Evolutionary conservation across 805 yeast genomes (phyloP), one percentile per base, ranked within the genome.

Genomic region (Metschnikowia reukaufii): DNA sequence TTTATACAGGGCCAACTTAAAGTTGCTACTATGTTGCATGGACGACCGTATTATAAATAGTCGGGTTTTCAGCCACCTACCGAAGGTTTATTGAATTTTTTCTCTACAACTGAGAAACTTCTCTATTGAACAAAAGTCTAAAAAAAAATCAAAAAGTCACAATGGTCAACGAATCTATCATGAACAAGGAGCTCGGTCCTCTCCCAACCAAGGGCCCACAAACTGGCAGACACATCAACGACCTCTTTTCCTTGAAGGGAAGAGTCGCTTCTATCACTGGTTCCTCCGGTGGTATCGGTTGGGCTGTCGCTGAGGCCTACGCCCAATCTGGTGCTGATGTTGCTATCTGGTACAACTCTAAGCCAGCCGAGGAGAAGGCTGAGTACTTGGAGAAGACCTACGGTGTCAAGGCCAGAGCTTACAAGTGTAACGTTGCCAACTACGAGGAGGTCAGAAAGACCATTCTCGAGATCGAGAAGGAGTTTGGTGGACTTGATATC

Each of bases 281-380:
- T 38, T 86, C 88, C 10, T 83, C 91, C 15, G 75, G 85, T 38
- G 96, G 96, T 29, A 88, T 88, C 54, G 96, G 96, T 13, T 78
- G 66, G 56, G 88, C 87, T 4, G 86, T 86, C 30, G 95, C 95
- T 36, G 86, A 82, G 64, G 91, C 89, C 2, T 87, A 74, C 59
- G 86, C 90, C 41, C 92, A 87, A 68, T 92, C 92, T 4, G 96
- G 96, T 42, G 96, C 95, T 8, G 85, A 85, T 52, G 79, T 89
- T 29, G 88, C 88, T 39, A 73, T 83, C 56, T 81, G 86, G 77
- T 72, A 72, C 61, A 72, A 72, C 81, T 71, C 80, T 48, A 77
- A 75, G 57, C 81, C 85, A 8, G 78, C 86, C n/a, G 81, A 78
- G 42, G 83, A 77, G 45, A 56, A 58, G 55, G 89, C 89, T 15